Evolutionary conservation across 2,329 filamentous ascomycete species (phyloP), one percentile per base, ranked within the genome.

Genomic region (Claviceps paspali): DNA sequence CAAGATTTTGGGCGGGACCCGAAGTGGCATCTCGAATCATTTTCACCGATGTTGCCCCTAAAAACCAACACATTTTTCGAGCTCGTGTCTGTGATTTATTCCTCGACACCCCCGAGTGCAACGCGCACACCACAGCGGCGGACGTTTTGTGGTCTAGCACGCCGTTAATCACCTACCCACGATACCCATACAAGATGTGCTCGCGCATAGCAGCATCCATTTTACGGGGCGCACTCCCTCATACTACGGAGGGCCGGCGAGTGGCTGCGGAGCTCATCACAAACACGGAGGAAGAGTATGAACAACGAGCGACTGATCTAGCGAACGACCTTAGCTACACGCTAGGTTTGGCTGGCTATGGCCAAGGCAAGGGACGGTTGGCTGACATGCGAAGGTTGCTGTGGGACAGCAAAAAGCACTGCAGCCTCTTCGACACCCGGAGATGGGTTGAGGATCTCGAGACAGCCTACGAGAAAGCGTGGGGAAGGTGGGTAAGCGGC

Each of bases 121-220:
- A 98, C 52, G 91, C 87, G 2, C 91, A 98, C 57, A 98, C 91
- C 1, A 98, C 91, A 2, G 91, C 91, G 2, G 92, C 91, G 10
- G 91, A 98, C 52, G 81, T 96, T 1, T 67, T 98, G 6, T 98
- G 91, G 91, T 92, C 83, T 36, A 92, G 87, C 48, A 96, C 91
- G 1, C 91, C 91, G 5, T 64, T 98, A 17, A 67, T 98, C 21
- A 98, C 91, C 0, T 67, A 91, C 22, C 87, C 91, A 9, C 75
- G 91, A 26, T 95, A 96, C 56, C 74, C 82, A 35, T 95, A 95
- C 62, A 98, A 98, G 60, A 98, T 98, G 91, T 98, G 91, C 59
- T 93, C 85, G 30, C 82, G 91, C 38, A 98, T 98, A 82, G 91
- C 88, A 6, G 87, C 91, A 6, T 94, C 85, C 9, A 96, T 98